Percentiles rank a stretch among this genome's conserved stretches.
These are phyloP conservation scores for Sclerotinia nivalis DNA, from an alignment of 2,329 filamentous ascomycete species.

Conservation along the genomic window DNA sequence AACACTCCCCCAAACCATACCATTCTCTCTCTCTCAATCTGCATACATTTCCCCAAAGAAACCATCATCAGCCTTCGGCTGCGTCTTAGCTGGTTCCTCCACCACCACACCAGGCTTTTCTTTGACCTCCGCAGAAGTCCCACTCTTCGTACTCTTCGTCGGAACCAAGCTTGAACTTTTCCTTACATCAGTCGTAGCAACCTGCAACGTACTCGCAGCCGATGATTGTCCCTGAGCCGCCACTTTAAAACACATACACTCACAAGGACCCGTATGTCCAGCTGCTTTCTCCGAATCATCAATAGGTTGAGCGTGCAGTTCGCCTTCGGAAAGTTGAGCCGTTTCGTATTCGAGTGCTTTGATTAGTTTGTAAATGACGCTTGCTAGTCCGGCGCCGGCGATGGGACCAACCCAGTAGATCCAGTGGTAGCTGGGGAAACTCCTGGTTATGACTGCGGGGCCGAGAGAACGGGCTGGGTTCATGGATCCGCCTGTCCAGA, in stretches of 20 bases:
- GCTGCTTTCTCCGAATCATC: conserved; percentile 19
- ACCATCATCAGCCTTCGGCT: conserved; percentile 15
- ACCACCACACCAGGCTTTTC: background rate
- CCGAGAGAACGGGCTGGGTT: conserved; percentile 52
- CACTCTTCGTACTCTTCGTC: conserved; percentile 18
- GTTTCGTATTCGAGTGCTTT: conserved; percentile 54
- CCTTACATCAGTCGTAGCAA: background rate
- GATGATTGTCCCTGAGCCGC: background rate
- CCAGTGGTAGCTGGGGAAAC: conserved; percentile 49
- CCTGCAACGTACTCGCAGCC: background rate
- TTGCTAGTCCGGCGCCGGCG: conserved; percentile 52
- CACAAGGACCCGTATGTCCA: conserved; percentile 20
- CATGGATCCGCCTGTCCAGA: conserved; percentile 50
- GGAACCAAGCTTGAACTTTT: conserved; percentile 15
- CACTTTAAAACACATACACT: conserved; percentile 24
- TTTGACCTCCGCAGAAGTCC: background rate
- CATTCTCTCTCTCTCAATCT: background rate
- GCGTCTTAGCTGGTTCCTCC: background rate
- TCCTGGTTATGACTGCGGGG: conserved; percentile 47
- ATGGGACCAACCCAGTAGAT: conserved; percentile 54
- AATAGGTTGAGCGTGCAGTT: background rate
- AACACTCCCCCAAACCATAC: background rate
- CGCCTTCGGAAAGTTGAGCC: conserved; percentile 16
- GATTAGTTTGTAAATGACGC: conserved; percentile 52
- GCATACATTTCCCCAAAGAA: conserved; percentile 23